phyloP scores from a whole-genome alignment of 805 yeast genomes.

The Groenewaldozyma tartarivorans region DNA sequence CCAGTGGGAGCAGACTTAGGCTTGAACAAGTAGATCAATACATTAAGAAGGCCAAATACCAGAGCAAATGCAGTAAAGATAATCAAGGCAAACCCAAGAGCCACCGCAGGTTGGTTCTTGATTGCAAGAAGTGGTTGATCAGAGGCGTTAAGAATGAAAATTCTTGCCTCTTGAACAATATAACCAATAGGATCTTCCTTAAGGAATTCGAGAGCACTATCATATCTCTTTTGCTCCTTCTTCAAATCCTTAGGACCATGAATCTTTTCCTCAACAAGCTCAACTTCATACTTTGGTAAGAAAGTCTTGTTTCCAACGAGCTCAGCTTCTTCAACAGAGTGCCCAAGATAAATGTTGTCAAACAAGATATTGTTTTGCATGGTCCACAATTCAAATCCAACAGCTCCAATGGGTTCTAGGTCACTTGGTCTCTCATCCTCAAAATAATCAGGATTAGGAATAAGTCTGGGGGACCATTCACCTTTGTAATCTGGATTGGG shows the following conservation, averaged over 20 bases:
- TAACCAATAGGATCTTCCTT: slow-evolving; percentile 27
- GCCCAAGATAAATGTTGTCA: slow-evolving; percentile 80
- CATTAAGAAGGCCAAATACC: slow-evolving; percentile 7
- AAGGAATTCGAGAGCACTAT: slow-evolving; percentile 22
- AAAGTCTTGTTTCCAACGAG: slow-evolving; percentile 69
- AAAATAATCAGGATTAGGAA: slow-evolving; percentile 61
- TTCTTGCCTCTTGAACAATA: slow-evolving; percentile 18
- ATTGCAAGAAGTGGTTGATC: slow-evolving; percentile 26
- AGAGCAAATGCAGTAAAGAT: slow-evolving; percentile 5
- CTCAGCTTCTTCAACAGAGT: slow-evolving; percentile 79
- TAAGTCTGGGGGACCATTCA: slow-evolving; percentile 57
- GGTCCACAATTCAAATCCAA: slow-evolving; percentile 88
- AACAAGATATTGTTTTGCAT: slow-evolving; percentile 68
- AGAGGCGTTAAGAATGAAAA: slow-evolving; percentile 24
- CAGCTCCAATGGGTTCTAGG: slow-evolving; percentile 60
- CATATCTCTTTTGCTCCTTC: slow-evolving; percentile 13
- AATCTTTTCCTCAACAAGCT: slow-evolving; percentile 20
- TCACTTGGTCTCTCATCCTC: slow-evolving; percentile 51
- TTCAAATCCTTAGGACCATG: slow-evolving; percentile 14
- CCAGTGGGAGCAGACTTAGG: neutral
- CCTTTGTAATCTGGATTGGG: slow-evolving; percentile 74
- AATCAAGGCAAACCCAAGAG: slow-evolving; percentile 18
- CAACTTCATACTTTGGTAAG: slow-evolving; percentile 29
- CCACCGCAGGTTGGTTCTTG: slow-evolving; percentile 27
- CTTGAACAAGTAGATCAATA: neutral